Base-by-base conservation (phyloP, 2,329 filamentous ascomycete species). In the Botryosphaeria dothidea region DNA sequence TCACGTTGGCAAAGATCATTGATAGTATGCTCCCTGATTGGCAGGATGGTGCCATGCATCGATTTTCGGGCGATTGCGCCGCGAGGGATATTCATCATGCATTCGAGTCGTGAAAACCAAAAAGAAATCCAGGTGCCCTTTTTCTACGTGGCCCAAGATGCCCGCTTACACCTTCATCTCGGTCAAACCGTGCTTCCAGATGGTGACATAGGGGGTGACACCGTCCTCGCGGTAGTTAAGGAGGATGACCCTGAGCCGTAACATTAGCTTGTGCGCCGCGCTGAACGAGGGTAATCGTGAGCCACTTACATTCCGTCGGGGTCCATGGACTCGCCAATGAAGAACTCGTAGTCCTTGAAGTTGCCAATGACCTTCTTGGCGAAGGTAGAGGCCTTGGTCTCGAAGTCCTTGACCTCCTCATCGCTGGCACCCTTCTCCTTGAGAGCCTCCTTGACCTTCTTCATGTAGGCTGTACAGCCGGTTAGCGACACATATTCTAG, bases 161-260 rank as follows among this genome's bases (percentile, higher is more conserved):
- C 41, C 64, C 52, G 34, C 68, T 75, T 94, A 99, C 73, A 98
- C 93, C 92, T 99, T 98, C 85, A 88, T 88, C 84, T 90, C 90
- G 73, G 83, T 84, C 70, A 98, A 82, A 77, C 94, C 95, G 83
- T 97, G 91, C 88, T 98, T 97, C 94, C 93, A 98, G 84, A 96
- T 83, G 71, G 88, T 91, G 74, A 96, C 85, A 78, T 86, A 99
- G 67, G 95, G 95, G 64, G 94, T 98, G 72, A 90, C 80, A 80
- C 95, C 95, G 74, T 98, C 95, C 80, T 97, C 93, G 74, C 95
- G 94, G 88, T 97, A 99, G 87, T 97, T 96, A 78, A 97, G 90
- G 71, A 97, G 91, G 70, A 93, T 85, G 74, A 97, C 85, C 88
- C 91, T 93, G 31, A 15, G 27, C 11, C 34, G n/a, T 29, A 23